Evolutionary conservation across 495 filamentous ascomycete genomes (phyloP).

Genomic region (Beverwykella pulmonaria): DNA sequence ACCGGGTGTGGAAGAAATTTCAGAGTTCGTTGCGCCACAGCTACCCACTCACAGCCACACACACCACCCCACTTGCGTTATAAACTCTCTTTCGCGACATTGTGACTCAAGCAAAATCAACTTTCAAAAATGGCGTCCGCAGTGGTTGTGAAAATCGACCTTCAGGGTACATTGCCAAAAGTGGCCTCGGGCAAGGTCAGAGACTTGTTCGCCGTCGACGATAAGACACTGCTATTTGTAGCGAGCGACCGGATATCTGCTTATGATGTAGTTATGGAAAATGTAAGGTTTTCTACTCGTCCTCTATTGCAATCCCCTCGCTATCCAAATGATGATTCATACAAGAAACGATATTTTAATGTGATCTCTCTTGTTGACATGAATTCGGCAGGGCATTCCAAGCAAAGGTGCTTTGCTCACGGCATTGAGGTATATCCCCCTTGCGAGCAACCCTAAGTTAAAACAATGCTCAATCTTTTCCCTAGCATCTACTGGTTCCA

Average conservation of each 20-base stretch:
- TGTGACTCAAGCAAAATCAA: background rate
- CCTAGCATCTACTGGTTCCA: conserved; percentile 82
- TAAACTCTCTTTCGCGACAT: background rate
- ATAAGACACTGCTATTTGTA: conserved; percentile 79
- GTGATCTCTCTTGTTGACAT: background rate
- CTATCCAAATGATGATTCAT: too few relatives aligned
- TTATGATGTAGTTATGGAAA: conserved; percentile 88
- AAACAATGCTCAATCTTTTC: background rate
- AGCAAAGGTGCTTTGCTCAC: conserved; percentile 85
- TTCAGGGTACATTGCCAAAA: conserved; percentile 58
- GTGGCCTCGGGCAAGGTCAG: conserved; percentile 77
- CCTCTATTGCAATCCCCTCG: background rate
- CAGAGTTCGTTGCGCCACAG: background rate
- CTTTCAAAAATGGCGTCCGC: conserved; percentile 54
- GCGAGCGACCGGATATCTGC: conserved; percentile 92
- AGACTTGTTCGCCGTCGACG: conserved; percentile 76
- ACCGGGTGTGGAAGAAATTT: background rate
- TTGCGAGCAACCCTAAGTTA: background rate
- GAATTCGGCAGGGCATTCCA: conserved; percentile 65
- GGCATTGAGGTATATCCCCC: conserved; percentile 52
- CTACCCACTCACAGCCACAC: too few relatives aligned
- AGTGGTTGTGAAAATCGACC: conserved; percentile 54
- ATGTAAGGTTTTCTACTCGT: conserved; percentile 53
- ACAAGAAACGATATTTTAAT: too few relatives aligned
- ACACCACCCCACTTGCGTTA: conserved; percentile 1